Evolutionary conservation across 1,284 basidiomycete species (phyloP), one percentile per base, ranked within the genome.

Genomic region (Apiotrichum domesticum): DNA sequence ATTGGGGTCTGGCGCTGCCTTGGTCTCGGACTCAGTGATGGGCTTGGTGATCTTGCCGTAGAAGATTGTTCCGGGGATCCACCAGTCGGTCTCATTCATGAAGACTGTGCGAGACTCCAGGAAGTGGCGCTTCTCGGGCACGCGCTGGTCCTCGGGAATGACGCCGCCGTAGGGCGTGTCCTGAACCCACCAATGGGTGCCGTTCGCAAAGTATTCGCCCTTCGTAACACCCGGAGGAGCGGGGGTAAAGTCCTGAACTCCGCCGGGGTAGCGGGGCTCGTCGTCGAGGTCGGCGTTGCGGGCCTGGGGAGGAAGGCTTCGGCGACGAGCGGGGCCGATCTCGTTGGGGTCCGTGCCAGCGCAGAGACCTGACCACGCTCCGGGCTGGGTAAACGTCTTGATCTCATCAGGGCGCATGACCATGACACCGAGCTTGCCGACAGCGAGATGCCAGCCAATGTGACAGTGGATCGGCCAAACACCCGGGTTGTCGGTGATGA

Each of bases 391-490:
- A 6, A 54, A 48, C n/a, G 48, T 37, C 35, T 10, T 14, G 29
- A 66, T 50, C 50, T 56, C 52, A 15, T 64, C 56, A 7, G 63
- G 65, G 48, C 58, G 59, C 4, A 66, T 54, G 40, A 66, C 53
- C 13, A 66, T 42, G 29, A 56, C 51, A 33, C 44, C 55, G 35
- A 56, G 40, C 46, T 56, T 56, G 46, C 55, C 55, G 14, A 49
- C 46, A 6, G 51, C 46, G 6, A 56, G 51, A 34, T 65, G 63
- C 63, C 63, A 66, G 7, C 65, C 65, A 34, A 66, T 63, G 60
- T 66, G 65, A 53, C 65, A 66, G 53, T 66, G 65, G 7, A 66
- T 37, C 1, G 61, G 58, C 61, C 62, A 63, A 8, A 66, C 63
- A 32, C 63, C 65, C 7, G 63, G 63, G 43, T 57, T 60, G 56